Evolutionary conservation across 306 rosid species (phyloP).

Genomic region (Quercus engelmannii): DNA sequence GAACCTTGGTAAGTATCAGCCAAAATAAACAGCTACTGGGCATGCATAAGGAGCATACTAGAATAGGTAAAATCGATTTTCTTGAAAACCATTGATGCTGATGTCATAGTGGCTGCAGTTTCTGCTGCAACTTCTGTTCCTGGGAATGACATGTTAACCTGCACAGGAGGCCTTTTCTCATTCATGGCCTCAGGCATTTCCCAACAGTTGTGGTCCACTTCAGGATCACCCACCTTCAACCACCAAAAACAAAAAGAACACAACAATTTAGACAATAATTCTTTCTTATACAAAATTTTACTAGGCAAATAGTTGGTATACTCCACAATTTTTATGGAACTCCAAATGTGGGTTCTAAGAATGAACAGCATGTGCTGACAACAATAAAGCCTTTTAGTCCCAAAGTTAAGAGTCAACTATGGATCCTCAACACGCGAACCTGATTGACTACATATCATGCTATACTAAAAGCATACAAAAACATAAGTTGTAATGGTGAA

Average conservation of each 20-base stretch:
- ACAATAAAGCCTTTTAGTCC: too few relatives aligned
- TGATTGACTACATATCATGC: too few relatives aligned
- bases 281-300: background rate
- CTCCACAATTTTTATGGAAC: too few relatives aligned
- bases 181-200: conserved; percentile 61
- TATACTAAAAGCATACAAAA: too few relatives aligned
- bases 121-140: conserved; percentile 82
- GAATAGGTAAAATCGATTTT: conserved; percentile 39
- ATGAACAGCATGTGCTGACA: too few relatives aligned
- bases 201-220: conserved; percentile 73
- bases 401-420: too few relatives aligned
- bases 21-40: conserved; percentile 54
- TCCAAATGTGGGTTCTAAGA: too few relatives aligned
- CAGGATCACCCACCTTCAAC: conserved; percentile 68
- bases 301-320: background rate
- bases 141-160: conserved; percentile 62
- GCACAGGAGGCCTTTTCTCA: conserved; percentile 47
- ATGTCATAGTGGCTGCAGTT: conserved; percentile 73
- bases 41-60: conserved; percentile 46
- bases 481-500: too few relatives aligned
- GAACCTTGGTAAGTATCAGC: conserved; percentile 62
- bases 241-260: background rate
- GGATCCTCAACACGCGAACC: too few relatives aligned
- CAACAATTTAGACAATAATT: background rate
- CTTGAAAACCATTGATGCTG: conserved; percentile 66